phyloP scores from a whole-genome alignment of 2,329 filamentous ascomycete species.

The Ceratocystis papillata region DNA sequence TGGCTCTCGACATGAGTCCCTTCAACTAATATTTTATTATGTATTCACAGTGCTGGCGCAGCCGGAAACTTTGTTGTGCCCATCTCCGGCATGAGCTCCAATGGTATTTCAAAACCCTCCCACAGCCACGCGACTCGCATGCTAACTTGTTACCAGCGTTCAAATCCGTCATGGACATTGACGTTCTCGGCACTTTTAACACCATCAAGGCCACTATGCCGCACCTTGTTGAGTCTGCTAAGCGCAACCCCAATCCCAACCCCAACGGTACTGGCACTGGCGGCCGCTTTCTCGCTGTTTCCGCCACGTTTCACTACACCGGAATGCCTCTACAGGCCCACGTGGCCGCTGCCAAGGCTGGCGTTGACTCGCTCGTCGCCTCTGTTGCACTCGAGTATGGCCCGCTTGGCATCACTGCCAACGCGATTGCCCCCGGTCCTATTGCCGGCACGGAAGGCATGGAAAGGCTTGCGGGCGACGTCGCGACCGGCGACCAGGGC shows the following conservation, averaged over 20 bases:
- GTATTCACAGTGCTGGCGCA: conserved; percentile 62
- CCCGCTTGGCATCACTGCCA: conserved; percentile 73
- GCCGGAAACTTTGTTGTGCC: conserved; percentile 92
- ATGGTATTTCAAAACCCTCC: conserved; percentile 35
- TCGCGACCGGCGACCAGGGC: conserved; percentile 5
- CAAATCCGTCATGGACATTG: conserved; percentile 92
- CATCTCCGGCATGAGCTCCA: conserved; percentile 67
- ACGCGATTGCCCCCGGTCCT: conserved; percentile 78
- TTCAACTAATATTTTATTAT: not conserved
- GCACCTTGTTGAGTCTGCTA: conserved; percentile 64
- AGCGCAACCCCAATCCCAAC: conserved; percentile 44
- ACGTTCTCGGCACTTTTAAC: conserved; percentile 87
- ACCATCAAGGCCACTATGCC: conserved; percentile 86
- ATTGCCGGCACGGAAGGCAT: conserved; percentile 78
- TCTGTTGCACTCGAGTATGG: conserved; percentile 81
- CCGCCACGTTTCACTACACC: conserved; percentile 82
- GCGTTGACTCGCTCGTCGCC: conserved; percentile 72
- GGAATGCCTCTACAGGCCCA: conserved; percentile 78
- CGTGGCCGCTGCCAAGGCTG: conserved; percentile 84
- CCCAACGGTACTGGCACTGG: conserved; percentile 54
- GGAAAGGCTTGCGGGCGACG: conserved; percentile 45
- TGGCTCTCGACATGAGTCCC: not conserved
- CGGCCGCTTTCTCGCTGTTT: conserved; percentile 81
- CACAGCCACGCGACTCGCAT: not conserved
- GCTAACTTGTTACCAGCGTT: conserved; percentile 46